A percentile compares a stretch with the other conserved stretches of the same genome.
These are phyloP conservation scores for Bigelowiella natans DNA, from an alignment of 78 protist genomes.

Conservation along the genomic window DNA sequence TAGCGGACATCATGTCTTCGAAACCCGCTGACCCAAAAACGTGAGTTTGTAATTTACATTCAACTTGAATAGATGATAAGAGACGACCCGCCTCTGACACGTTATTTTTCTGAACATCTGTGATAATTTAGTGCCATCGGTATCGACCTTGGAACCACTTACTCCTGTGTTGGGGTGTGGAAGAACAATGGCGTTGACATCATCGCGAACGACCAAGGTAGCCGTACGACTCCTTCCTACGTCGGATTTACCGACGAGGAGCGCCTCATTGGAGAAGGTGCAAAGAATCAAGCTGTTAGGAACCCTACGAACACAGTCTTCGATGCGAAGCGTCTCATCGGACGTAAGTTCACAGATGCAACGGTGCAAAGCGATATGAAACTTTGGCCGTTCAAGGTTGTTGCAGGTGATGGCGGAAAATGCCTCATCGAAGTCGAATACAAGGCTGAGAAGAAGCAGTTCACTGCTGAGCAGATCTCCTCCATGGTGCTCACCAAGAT, in stretches of 20 bases:
- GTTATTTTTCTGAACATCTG: not conserved
- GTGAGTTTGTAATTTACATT: not conserved
- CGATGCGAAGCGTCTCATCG: slow-evolving; percentile 73
- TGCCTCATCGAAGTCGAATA: slow-evolving; percentile 74
- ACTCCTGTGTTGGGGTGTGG: slow-evolving; percentile 24
- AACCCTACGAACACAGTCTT: slow-evolving; percentile 63
- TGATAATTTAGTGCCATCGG: slow-evolving; percentile 47
- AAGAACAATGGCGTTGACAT: slow-evolving; percentile 59
- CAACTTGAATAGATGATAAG: not conserved
- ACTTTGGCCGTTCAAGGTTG: slow-evolving; percentile 85
- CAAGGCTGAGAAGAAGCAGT: slow-evolving; percentile 67
- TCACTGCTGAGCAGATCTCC: slow-evolving; percentile 75
- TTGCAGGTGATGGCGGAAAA: slow-evolving; percentile 60
- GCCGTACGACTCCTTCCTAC: slow-evolving; percentile 72
- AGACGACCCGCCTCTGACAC: not conserved
- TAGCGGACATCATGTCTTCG: not conserved
- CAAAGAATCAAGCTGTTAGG: slow-evolving; percentile 44
- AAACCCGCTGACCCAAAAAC: not conserved
- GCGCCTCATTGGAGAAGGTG: slow-evolving; percentile 59
- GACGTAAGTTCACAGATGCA: slow-evolving; percentile 57
- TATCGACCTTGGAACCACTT: slow-evolving; percentile 89
- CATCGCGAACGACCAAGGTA: slow-evolving; percentile 85
- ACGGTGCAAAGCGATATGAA: slow-evolving; percentile 69
- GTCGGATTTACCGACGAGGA: slow-evolving; percentile 61
- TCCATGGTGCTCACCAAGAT: slow-evolving; percentile 54